Base-by-base conservation (phyloP, 2,329 filamentous ascomycete species). In the Trichoderma hamatum region DNA sequence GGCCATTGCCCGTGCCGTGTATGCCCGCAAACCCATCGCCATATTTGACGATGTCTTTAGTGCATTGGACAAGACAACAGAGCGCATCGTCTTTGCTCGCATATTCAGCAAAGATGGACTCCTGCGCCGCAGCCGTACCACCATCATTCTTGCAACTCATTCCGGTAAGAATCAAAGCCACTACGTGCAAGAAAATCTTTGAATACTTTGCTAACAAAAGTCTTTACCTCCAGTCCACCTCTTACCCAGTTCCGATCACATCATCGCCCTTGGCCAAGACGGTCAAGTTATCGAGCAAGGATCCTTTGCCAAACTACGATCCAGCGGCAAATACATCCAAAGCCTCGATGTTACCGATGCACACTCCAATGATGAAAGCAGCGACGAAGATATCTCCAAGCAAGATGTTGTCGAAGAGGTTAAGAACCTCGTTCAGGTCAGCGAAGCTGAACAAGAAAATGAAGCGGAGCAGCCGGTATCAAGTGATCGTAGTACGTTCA, bases 271-370 rank as follows among this genome's bases (percentile, higher is more conserved):
- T 0, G 78, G 78, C 1, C 70, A 71, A 11, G 75, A 80, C 2
- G 82, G 83, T 0, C 76, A 72, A 1, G 72, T 85, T 19, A 69
- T 80, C 1, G 82, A 85, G 34, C 80, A 85, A 67, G 77, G 77
- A 3, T 76, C 73, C 0, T 85, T 82, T 55, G 62, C 75, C 6
- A 72, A 80, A 6, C 76, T 85, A 1, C 73, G 79, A 56, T 73
- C 72, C 0, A 75, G 75, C n/a, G 73, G 75, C 2, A 78, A 78
- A 28, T 83, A 83, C 28, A 75, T 82, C 1, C 73, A 80, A 21
- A 77, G 74, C 26, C 75, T 82, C 2, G 78, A 78, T 2, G 73
- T 82, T 24, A 75, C 78, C 6, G 74, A 67, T 6, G 67, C 73
- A 6, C 64, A 69, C 21, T 30, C 67, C 13, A 70, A 71, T 0